These are phyloP conservation scores for Telfairia occidentalis DNA, from an alignment of 331 rosid species.

Conservation along the genomic window DNA sequence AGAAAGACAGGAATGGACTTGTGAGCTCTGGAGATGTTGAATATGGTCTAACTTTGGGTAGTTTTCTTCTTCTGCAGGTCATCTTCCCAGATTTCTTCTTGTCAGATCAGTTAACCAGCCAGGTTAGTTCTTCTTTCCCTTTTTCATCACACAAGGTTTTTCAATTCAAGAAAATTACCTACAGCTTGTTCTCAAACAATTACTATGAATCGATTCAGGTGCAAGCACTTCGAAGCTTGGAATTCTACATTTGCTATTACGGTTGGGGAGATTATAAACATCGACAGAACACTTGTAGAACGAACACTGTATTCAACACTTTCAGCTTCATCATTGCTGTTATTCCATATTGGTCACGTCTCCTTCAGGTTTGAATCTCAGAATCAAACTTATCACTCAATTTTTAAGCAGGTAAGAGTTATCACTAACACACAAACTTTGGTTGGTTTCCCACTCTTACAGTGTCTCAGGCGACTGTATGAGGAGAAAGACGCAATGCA, in stretches of 20 bases:
- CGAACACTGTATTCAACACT: slow-evolving; percentile 17
- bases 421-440: neutral
- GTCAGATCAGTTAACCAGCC: slow-evolving; percentile 68
- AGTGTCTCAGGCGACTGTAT: slow-evolving; percentile 47
- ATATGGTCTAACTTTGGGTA: neutral
- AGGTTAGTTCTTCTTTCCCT: slow-evolving; percentile 22
- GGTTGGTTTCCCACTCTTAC: neutral
- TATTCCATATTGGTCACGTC: slow-evolving; percentile 44
- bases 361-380: slow-evolving; percentile 43
- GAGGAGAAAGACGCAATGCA: slow-evolving; percentile 63
- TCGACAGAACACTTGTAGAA: slow-evolving; percentile 30
- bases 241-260: slow-evolving; percentile 57
- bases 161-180: neutral
- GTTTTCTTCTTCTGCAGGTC: slow-evolving; percentile 29
- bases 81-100: slow-evolving; percentile 58
- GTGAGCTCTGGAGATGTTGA: neutral
- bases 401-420: neutral
- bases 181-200: neutral
- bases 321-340: slow-evolving; percentile 40
- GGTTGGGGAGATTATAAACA: slow-evolving; percentile 47
- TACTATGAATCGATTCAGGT: slow-evolving; percentile 21
- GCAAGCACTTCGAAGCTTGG: slow-evolving; percentile 50
- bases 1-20: neutral
- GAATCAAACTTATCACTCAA: neutral
- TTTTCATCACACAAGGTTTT: neutral